A percentile compares a stretch with the other conserved stretches of the same genome.
Conservation (phyloP, 2,329 filamentous ascomycete genomes). For the Botrytis tulipae region DNA sequence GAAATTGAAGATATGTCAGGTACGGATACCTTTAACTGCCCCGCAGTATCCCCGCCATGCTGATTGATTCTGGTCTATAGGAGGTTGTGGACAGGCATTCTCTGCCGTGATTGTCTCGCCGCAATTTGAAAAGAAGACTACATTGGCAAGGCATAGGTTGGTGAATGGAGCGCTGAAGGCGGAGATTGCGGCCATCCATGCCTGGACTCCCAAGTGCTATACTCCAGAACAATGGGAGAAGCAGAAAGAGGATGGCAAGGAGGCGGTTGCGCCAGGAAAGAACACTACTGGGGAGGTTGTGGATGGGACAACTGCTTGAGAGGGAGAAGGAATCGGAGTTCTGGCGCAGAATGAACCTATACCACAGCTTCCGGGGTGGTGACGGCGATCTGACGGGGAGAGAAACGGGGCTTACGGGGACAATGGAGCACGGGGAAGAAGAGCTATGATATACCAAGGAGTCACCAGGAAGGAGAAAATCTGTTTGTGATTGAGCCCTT, state of each 20-base stretch:
- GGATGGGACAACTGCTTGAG: constrained; percentile 37
- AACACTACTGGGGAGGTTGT: constrained; percentile 38
- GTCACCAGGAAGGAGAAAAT: not conserved
- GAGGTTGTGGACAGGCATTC: constrained; percentile 69
- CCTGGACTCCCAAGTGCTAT: constrained; percentile 73
- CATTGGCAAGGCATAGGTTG: constrained; percentile 64
- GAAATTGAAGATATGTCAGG: constrained; percentile 91
- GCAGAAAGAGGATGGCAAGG: constrained; percentile 45
- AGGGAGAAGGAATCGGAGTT: not conserved
- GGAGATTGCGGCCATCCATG: constrained; percentile 72
- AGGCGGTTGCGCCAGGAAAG: constrained; percentile 35
- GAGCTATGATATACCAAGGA: not conserved
- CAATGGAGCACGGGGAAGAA: not conserved
- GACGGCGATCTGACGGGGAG: not conserved
- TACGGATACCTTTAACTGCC: constrained; percentile 45
- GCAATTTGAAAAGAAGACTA: constrained; percentile 57
- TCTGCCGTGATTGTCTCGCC: constrained; percentile 66
- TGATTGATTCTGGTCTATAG: constrained; percentile 41
- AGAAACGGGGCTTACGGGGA: not conserved
- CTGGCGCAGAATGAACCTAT: constrained; percentile 4
- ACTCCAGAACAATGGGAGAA: constrained; percentile 74
- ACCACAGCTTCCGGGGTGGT: constrained; percentile 3
- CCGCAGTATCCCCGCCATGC: constrained; percentile 21
- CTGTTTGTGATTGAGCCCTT: constrained; percentile 1
- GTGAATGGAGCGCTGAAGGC: constrained; percentile 66